Evolutionary conservation across 179 eudicot genomes (phyloP).

Genomic region (Spergularia azorica): DNA sequence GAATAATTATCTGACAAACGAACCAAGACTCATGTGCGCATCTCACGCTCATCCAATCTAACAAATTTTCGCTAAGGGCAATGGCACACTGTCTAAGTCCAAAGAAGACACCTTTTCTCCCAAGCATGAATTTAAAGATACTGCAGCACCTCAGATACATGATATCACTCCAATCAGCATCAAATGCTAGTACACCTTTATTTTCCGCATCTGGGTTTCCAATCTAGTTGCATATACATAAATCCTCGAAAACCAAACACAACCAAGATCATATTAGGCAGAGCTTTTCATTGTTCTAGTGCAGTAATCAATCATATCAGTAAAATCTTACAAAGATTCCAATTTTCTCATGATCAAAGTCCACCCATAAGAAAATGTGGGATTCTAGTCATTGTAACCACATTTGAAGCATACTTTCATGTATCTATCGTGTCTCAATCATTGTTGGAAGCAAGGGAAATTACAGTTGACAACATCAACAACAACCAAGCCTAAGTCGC

Average conservation of each 20-base stretch:
- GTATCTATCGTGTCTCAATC: no score
- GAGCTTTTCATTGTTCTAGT: not conserved
- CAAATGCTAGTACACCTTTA: not conserved
- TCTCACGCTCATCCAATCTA: not conserved
- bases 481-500: no score
- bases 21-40: not conserved
- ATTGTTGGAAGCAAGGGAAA: not conserved
- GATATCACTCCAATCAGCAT: conserved; percentile 7
- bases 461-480: no score
- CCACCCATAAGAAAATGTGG: not conserved
- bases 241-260: not conserved
- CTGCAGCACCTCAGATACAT: not conserved
- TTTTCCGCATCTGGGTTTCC: not conserved
- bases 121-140: no score
- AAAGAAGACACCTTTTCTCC: not conserved
- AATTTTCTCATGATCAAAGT: not conserved
- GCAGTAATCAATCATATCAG: not conserved
- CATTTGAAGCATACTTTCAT: no score
- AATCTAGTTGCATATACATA: not conserved
- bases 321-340: not conserved
- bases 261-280: conserved; percentile 4
- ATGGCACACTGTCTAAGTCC: not conserved
- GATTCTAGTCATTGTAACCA: no score
- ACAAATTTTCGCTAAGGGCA: no score
- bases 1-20: not conserved